Evolutionary conservation across 352 stramenopile genomes (phyloP), one percentile per base, ranked within the genome.

Genomic region (Globisporangium takayamanum): DNA sequence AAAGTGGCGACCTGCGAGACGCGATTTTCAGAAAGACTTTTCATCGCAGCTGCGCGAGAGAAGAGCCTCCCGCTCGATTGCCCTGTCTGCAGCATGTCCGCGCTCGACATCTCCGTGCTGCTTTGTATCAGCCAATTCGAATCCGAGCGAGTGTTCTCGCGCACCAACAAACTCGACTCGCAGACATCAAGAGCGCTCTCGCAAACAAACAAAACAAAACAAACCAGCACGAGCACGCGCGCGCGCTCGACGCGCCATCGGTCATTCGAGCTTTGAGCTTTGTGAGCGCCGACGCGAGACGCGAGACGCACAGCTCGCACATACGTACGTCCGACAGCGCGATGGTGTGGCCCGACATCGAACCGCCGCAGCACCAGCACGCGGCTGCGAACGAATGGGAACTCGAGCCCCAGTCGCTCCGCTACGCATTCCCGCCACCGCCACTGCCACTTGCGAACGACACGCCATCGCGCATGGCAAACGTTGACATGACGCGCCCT

Each of bases 281-380:
- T 25, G 22, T 18, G 26, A 18, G 22, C 22, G 22, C 22, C 22
- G 22, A 22, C 47, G 6, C 12, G 39, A 45, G 39, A 45, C 39
- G 12, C 39, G 22, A 45, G 10, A 45, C 39, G 39, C 16, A 18
- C 16, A 18, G 22, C 22, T 22, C 30, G 7, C 30, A 8, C 7
- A 36, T 8, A 8, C 30, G 1, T 36, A 36, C 30, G 30, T 36
- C 7, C 30, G 30, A 36, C 30, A 4, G 30, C 5, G 18, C 8
- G 20, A 64, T 64, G 59, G 59, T 54, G 25, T 64, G 59, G 59
- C 51, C 59, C 18, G 51, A 64, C 46, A 44, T n/a, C 39, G 39
- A 45, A 18, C 39, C 39, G 16, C 39, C 39, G 39, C 39, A 45
- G 39, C 39, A 58, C 18, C 30, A 55, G 22, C 25, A 48, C 18